Evolutionary conservation across 768 basidiomycete species (phyloP), one percentile per base, ranked within the genome.

Genomic region (Heimioporus sp.): DNA sequence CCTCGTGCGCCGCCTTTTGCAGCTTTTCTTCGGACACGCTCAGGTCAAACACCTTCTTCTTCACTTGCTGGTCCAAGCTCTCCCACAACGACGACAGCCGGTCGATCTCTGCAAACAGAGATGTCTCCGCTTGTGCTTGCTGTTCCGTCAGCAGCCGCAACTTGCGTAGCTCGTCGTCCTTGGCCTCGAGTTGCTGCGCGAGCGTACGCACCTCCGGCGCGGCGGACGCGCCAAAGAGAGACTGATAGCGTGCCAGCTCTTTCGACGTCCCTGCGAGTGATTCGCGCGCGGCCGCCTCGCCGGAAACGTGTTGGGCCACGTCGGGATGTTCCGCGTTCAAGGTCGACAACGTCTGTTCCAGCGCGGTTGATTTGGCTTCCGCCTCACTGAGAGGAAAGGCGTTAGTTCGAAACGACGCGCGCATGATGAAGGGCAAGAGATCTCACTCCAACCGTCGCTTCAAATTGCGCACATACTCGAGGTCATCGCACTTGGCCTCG

Each of bases 1-100:
- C 94, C 68, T 96, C 94, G 20, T 83, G 76, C 16, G 72, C 72
- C 38, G 75, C 70, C 62, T 86, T 89, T 44, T 74, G 71, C 46
- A 95, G 61, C 51, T 80, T 82, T 21, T 91, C 87, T 65, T 98
- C 95, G 58, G 86, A 71, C 6, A 70, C 74, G 21, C 78, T 72
- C n/a, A 97, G 76, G 49, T 93, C 88, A 58, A 90, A 90, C 2
- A 94, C 81, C 69, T 96, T 97, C 67, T 77, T 87, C 60, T 87
- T 83, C 36, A 92, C 78, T 57, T 92, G 90, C 32, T 79, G 78
- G 56, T 95, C 91, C 20, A 93, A 75, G 20, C 78, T 72, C 62
- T 96, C 92, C 91, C 93, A 98, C 0, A 92, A 84, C 32, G 83
- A 78, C 15, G 93, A 92, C 15, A 99, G 63, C 55, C 85, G 84